Evolutionary conservation across 306 rosid species (phyloP), one percentile per base, ranked within the genome.

Genomic region (Leucaena leucocephala): DNA sequence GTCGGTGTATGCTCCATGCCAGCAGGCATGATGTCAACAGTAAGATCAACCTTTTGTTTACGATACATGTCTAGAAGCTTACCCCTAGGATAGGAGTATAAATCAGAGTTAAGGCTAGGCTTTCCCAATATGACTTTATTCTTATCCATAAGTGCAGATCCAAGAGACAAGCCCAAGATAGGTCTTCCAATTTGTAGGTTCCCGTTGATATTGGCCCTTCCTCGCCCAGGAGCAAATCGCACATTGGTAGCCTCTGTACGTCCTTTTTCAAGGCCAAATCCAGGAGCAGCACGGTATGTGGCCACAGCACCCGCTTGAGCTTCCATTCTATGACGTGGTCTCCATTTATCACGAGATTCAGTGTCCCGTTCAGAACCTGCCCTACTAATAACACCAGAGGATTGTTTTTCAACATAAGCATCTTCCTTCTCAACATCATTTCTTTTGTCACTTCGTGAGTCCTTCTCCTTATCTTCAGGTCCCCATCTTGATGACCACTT

Each of bases 401-500:
- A 78, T 75, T 81, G 92, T 78, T 84, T 88, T 68, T 90, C 95
- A 21, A 70, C 22, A 42, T 76, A 82, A 77, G 65, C 71, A 82
- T 85, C 91, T 71, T 88, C 95, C 82, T 82, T 88, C 83, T 88
- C 95, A 74, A 57, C 62, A 33, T 91, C 95, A 61, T 81, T 85
- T 84, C 71, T 90, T 79, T 89, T 91, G 74, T 88, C 95, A 71
- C 64, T 81, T 76, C 93, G 88, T 66, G 89, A 55, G 45, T 91
- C 91, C 84, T 88, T 91, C 76, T 91, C 95, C 79, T 91, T 91
- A 71, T 91, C 95, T 78, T 91, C 95, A 76, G 95, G 95, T 58
- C 95, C 95, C 95, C 95, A 88, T 82, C 95, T 88, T 42, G 95
- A 88, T 49, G 95, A 85, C 95, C 95, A 91, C 87, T 91, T 91